phyloP scores from a whole-genome alignment of 73 alveolate species.

The Blepharisma stoltei region DNA sequence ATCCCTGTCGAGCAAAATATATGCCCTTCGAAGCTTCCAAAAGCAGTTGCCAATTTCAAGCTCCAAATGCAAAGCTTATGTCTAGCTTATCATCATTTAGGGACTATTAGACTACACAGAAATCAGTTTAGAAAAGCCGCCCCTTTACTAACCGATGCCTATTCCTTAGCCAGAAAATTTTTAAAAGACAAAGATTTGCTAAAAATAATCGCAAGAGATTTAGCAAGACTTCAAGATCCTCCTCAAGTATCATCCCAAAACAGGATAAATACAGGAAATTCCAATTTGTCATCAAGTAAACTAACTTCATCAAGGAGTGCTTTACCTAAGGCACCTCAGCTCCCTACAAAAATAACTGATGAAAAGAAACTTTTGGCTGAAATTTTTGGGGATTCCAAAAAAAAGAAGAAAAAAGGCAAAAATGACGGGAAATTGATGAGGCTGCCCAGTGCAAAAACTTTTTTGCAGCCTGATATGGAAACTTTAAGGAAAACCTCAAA shows the following conservation, averaged over 20 bases:
- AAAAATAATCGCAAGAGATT: background rate
- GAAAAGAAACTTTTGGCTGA: constrained; percentile 16
- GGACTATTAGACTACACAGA: background rate
- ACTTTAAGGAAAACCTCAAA: too few relatives aligned
- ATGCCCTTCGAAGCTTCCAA: constrained; percentile 1
- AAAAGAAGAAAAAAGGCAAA: constrained; percentile 1
- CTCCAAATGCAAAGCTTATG: constrained; percentile 32
- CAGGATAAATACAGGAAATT: background rate
- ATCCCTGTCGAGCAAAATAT: constrained; percentile 20
- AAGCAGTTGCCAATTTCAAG: background rate
- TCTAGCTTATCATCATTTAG: constrained; percentile 31
- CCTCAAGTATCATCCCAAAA: background rate
- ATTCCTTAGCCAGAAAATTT: background rate
- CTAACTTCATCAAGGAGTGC: too few relatives aligned
- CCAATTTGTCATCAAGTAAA: too few relatives aligned
- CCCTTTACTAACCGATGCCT: background rate
- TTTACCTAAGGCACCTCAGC: too few relatives aligned
- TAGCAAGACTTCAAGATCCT: constrained; percentile 1
- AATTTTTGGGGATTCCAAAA: constrained; percentile 6
- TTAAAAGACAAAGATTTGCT: background rate
- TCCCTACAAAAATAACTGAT: background rate
- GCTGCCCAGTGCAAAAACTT: too few relatives aligned
- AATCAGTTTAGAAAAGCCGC: background rate
- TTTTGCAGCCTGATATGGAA: too few relatives aligned
- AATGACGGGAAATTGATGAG: background rate